Conservation (phyloP, 345 rosid species). For the Melastoma malabathricum region DNA sequence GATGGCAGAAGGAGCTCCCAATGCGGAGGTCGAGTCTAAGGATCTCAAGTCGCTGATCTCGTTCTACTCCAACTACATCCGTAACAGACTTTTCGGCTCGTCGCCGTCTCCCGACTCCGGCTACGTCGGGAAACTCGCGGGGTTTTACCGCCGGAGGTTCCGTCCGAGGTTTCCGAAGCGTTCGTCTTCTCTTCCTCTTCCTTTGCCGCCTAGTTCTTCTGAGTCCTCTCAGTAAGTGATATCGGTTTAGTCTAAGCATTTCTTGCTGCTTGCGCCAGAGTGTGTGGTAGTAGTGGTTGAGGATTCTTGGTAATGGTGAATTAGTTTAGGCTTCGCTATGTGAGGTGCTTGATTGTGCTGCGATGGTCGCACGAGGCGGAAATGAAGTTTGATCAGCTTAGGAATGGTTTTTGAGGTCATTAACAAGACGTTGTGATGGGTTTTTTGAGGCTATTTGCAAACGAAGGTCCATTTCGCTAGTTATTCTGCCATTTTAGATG, state of each 20-base stretch:
- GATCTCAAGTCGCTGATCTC: conserved; percentile 27
- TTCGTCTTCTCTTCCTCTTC: conserved; percentile 38
- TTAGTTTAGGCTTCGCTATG: too few relatives aligned
- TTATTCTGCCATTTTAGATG: too few relatives aligned
- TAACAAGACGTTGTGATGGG: too few relatives aligned
- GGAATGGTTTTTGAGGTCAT: too few relatives aligned
- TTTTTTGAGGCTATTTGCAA: too few relatives aligned
- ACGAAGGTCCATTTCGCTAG: too few relatives aligned
- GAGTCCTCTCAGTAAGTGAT: conserved; percentile 31
- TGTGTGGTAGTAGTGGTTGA: too few relatives aligned
- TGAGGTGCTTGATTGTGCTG: not conserved
- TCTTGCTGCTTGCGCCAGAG: too few relatives aligned
- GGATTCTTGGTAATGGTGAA: too few relatives aligned
- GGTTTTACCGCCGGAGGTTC: conserved; percentile 30
- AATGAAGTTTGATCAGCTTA: too few relatives aligned
- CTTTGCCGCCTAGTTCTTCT: conserved; percentile 43
- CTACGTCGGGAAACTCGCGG: conserved; percentile 37
- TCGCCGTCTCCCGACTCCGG: conserved; percentile 19
- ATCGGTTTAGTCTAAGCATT: too few relatives aligned
- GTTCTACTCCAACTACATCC: conserved; percentile 31
- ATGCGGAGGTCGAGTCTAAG: conserved; percentile 14
- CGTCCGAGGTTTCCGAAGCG: conserved; percentile 22
- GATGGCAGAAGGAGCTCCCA: conserved; percentile 13
- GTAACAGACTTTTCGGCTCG: conserved; percentile 38
- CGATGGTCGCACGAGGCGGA: too few relatives aligned